Base-by-base conservation (phyloP, 192 early-diverging fungal species). In the Coemansia nantahalensis region DNA sequence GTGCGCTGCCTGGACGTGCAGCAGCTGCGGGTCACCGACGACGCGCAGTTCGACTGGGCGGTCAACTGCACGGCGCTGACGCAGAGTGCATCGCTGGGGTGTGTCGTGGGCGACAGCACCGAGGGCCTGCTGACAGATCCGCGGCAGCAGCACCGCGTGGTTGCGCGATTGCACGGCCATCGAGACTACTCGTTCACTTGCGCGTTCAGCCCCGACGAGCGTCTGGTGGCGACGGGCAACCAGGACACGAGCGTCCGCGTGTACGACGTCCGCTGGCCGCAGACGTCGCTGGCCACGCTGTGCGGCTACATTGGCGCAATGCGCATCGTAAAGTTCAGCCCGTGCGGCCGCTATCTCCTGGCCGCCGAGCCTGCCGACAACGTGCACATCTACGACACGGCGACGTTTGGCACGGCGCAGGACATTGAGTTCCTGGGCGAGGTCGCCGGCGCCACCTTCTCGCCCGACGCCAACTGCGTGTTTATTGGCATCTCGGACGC, bases 281-380 rank as follows among this genome's bases (percentile, higher is more conserved):
- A 45, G 13, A 30, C 38, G 3, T 1, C 77, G 8, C 30, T 71
- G 26, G 58, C 54, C 24, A 45, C 59, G 8, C 26, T 77, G 32
- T 54, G 59, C 17, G 65, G 72, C 8, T 42, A 68, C 30, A 46
- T 80, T 19, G 65, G 68, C 18, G 73, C 78, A 5, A 67, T 80
- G 56, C 73, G 68, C 9, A 32, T 52, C 1, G 59, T 76, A 16
- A 37, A 39, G 45, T 80, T 76, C 31, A 72, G 68, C 43, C 2
- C 52, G 17, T 58, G 61, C 39, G 78, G 73, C 10, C 45, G 54
- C 13, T 65, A 56, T 41, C 58, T 80, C 28, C 22, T 64, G 26
- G 56, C 65, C 8, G 65, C 68, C n/a, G 78, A 80, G 48, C 54
- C 73, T 0, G 68, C 68, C 3, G 78, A 80, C 56, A 68, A 68